Evolutionary conservation across 768 basidiomycete genomes (phyloP), one percentile per base, ranked within the genome.

Genomic region (Clavulina sp.): DNA sequence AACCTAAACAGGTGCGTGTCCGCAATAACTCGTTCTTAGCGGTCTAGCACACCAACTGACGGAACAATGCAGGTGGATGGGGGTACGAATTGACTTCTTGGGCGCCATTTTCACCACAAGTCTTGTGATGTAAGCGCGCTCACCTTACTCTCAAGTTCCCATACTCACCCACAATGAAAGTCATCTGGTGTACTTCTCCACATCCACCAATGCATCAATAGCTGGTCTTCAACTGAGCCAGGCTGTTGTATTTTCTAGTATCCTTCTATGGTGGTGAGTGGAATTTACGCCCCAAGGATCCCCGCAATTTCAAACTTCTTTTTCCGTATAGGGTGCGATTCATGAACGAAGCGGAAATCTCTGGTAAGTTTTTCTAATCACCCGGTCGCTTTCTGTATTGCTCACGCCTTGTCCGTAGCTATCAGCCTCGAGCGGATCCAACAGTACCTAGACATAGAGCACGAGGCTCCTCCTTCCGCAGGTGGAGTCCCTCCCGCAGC

Each of bases 111-210:
- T 68, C 52, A 58, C 64, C 1, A 51, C 63, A 3, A 38, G 56
- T 4, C 54, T 68, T 1, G 65, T 65, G n/a, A n/a, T n/a, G n/a
- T n/a, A n/a, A n/a, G 6, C 4, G 34, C 34, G 19, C 19, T 38
- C n/a, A n/a, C 19, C 34, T 38, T 7, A 68, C 24, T 60, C 69
- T 3, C 67, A 69, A 1, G 65, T 68, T 18, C 63, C 65, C 6
- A 71, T 67, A 1, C 64, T 68, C 56, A 64, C 67, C 13, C 51
- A 67, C 52, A 67, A 61, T 23, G n/a, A n/a, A n/a, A 68, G 70
- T 68, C 70, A 70, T 31, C 73, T 80, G 21, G 69, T 67, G 3
- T 80, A 81, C 60, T 76, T 73, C 50, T 61, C 65, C 13, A 60
- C 72, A 62, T 75, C 81, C 41, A 59, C 81, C 38, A 72, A 51